Evolutionary conservation across 306 rosid genomes (phyloP).

Genomic region (Quercus dentata): DNA sequence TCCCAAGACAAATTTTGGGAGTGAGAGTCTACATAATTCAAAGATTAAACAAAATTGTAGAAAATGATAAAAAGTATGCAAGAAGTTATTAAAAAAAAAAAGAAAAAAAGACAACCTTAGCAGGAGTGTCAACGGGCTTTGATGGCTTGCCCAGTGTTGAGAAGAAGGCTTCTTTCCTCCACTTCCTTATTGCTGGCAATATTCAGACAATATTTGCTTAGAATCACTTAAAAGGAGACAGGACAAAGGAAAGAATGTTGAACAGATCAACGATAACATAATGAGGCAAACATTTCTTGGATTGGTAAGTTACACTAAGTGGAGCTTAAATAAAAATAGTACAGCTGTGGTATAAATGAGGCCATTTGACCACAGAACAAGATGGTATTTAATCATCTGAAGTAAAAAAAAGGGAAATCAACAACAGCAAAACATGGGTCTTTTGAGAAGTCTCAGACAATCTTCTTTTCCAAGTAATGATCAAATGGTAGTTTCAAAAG

Average conservation of each 20-base stretch:
- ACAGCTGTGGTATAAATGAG: not conserved
- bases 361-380: not conserved
- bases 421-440: not conserved
- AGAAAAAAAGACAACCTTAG: slow-evolving; percentile 35
- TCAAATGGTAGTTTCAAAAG: not conserved
- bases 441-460: not conserved
- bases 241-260: not conserved
- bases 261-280: too few species aligned
- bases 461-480: not conserved
- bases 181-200: slow-evolving; percentile 52
- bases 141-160: slow-evolving; percentile 67
- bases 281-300: too few species aligned
- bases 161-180: slow-evolving; percentile 84
- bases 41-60: not conserved
- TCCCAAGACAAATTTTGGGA: not conserved
- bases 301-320: too few species aligned
- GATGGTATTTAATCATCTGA: not conserved
- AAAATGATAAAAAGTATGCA: not conserved
- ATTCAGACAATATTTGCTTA: slow-evolving; percentile 14
- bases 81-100: not conserved
- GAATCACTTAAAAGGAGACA: not conserved
- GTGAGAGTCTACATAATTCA: not conserved
- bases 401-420: not conserved
- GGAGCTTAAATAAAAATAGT: too few species aligned
- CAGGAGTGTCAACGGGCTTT: slow-evolving; percentile 12